Conservation (phyloP, 495 filamentous ascomycete species). For the Aspergillus haitiensis region DNA sequence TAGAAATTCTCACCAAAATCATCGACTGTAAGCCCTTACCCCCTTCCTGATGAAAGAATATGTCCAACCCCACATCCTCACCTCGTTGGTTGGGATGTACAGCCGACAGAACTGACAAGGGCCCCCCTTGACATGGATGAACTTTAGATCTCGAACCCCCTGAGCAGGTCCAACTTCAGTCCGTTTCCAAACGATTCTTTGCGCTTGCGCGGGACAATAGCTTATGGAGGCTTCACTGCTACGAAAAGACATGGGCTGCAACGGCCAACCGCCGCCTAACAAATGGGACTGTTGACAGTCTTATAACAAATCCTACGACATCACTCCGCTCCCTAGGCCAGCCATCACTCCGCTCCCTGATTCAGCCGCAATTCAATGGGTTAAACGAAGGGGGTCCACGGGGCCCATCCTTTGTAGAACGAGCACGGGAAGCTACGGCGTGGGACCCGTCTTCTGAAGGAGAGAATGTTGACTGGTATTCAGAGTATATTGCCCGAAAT, state of each 20-base stretch:
- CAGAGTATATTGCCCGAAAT: slow-evolving; percentile 83
- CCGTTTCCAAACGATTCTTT: slow-evolving; percentile 65
- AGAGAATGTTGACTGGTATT: slow-evolving; percentile 71
- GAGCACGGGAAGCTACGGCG: slow-evolving; percentile 61
- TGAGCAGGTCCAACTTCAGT: slow-evolving; percentile 71
- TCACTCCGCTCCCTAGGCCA: slow-evolving; percentile 39
- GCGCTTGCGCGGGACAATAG: slow-evolving; percentile 71
- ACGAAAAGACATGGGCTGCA: slow-evolving; percentile 61
- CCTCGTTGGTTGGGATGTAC: slow-evolving; percentile 9
- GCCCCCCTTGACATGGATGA: background rate
- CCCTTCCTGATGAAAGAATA: slow-evolving; percentile 18
- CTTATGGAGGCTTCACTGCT: slow-evolving; percentile 74
- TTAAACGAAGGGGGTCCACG: slow-evolving; percentile 14
- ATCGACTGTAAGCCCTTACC: slow-evolving; percentile 59
- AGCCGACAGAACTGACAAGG: slow-evolving; percentile 2
- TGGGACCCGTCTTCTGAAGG: slow-evolving; percentile 79
- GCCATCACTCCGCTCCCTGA: slow-evolving; percentile 38
- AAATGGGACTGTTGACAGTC: slow-evolving; percentile 31
- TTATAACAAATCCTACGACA: slow-evolving; percentile 30
- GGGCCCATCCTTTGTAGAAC: slow-evolving; percentile 35
- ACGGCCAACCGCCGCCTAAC: slow-evolving; percentile 41
- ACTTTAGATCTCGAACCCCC: slow-evolving; percentile 62
- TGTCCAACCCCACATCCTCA: slow-evolving; percentile 29
- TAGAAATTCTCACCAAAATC: slow-evolving; percentile 75
- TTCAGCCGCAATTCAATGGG: slow-evolving; percentile 33